Conservation (phyloP, 1,139 yeast genomes). For the Petasospora fabianii region DNA sequence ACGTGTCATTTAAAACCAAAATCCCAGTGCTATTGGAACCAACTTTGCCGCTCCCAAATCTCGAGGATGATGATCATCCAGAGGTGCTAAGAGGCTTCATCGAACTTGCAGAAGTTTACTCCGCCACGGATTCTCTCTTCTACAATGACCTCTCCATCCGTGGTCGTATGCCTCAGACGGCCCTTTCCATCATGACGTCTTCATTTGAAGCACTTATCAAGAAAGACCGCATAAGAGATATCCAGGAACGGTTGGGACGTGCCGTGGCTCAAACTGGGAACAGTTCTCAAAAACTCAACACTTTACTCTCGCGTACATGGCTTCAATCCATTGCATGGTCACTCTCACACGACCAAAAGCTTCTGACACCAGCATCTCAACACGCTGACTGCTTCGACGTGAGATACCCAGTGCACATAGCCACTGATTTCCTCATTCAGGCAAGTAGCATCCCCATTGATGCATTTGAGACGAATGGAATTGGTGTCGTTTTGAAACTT, state of each 20-base stretch:
- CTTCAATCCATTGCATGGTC: conserved; percentile 25
- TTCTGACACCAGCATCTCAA: conserved; percentile 6
- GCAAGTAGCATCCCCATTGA: conserved; percentile 17
- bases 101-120: conserved; percentile 23
- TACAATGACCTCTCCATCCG: conserved; percentile 16
- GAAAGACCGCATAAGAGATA: conserved; percentile 18
- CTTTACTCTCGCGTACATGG: conserved; percentile 22
- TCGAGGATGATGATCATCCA: conserved; percentile 24
- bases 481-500: conserved; percentile 22
- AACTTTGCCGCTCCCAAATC: conserved; percentile 18
- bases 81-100: conserved; percentile 23
- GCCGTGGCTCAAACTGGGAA: conserved; percentile 11
- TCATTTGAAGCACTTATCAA: conserved; percentile 11
- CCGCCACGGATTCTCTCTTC: conserved; percentile 21
- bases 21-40: conserved; percentile 23
- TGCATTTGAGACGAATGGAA: conserved; percentile 26
- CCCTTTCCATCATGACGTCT: conserved; percentile 3
- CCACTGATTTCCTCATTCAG: conserved; percentile 18
- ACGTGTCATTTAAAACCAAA: conserved; percentile 18
- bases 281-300: conserved; percentile 20
- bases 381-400: conserved; percentile 17
- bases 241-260: conserved; percentile 17
- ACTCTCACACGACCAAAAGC: conserved; percentile 16
- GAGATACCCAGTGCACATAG: conserved; percentile 21
- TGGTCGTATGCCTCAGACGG: not conserved